phyloP scores from a whole-genome alignment of 2,329 filamentous ascomycete species.

The Aspergillus sclerotialis region DNA sequence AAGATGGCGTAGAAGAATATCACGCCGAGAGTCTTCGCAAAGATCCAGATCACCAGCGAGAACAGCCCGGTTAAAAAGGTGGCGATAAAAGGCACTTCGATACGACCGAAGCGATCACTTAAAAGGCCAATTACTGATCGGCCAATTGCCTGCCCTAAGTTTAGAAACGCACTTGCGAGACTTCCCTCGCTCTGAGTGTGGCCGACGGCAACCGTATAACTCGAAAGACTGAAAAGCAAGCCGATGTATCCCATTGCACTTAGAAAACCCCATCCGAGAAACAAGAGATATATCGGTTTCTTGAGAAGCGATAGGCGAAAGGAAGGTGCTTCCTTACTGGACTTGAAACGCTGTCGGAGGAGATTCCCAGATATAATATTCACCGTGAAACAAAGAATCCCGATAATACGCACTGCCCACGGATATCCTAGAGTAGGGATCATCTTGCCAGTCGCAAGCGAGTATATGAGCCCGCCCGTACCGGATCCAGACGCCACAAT shows the following conservation, averaged over 20 bases:
- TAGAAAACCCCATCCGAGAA: slow-evolving; percentile 17
- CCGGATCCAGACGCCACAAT: slow-evolving; percentile 35
- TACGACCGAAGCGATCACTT: slow-evolving; percentile 35
- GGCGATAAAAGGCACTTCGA: slow-evolving; percentile 4
- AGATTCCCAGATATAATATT: slow-evolving; percentile 29
- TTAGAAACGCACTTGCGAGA: slow-evolving; percentile 37
- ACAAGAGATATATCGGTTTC: neutral
- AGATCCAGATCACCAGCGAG: slow-evolving; percentile 42
- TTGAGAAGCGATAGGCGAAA: neutral
- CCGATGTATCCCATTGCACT: slow-evolving; percentile 44
- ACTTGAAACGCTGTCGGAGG: slow-evolving; percentile 1
- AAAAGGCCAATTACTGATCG: slow-evolving; percentile 40
- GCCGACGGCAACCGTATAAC: slow-evolving; percentile 40
- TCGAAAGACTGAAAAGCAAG: slow-evolving; percentile 42
- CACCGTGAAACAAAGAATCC: slow-evolving; percentile 28
- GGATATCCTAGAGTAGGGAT: slow-evolving; percentile 25
- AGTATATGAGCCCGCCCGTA: slow-evolving; percentile 33
- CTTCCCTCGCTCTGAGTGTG: slow-evolving; percentile 34
- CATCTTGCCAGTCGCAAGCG: slow-evolving; percentile 28
- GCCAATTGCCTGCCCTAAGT: slow-evolving; percentile 43
- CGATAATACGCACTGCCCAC: slow-evolving; percentile 36
- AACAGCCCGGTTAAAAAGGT: slow-evolving; percentile 30
- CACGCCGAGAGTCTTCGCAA: slow-evolving; percentile 35
- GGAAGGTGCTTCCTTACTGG: neutral
- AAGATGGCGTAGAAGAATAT: slow-evolving; percentile 39